Evolutionary conservation across 192 early-diverging fungal genomes (phyloP).

Genomic region (Glomus cerebriforme): DNA sequence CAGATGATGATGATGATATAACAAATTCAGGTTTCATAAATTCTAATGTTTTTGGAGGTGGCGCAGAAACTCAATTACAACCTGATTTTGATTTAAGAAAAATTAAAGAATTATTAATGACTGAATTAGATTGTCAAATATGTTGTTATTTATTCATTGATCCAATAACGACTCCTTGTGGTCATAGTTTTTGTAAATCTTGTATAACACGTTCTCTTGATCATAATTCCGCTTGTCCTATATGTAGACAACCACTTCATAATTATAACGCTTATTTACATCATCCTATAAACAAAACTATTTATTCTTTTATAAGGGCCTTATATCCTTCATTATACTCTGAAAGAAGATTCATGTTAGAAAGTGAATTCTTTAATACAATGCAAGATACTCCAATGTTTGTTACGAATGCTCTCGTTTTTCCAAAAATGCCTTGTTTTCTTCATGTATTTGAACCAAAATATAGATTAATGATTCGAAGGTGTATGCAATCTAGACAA

Average conservation of each 20-base stretch:
- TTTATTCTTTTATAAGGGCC: constrained; percentile 4
- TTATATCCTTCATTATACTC: constrained; percentile 1
- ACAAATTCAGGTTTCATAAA: not conserved
- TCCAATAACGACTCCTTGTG: constrained; percentile 67
- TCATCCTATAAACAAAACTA: constrained; percentile 42
- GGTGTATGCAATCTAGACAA: constrained; percentile 45
- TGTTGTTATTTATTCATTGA: constrained; percentile 54
- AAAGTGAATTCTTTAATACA: constrained; percentile 39
- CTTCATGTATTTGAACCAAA: constrained; percentile 68
- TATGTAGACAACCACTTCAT: constrained; percentile 46
- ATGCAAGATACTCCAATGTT: constrained; percentile 58
- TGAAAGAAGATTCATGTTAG: constrained; percentile 27
- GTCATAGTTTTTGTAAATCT: constrained; percentile 64
- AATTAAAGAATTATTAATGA: constrained; percentile 10
- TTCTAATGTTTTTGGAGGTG: not conserved
- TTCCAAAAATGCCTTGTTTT: constrained; percentile 60
- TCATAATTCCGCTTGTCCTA: constrained; percentile 48
- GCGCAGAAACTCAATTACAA: no score
- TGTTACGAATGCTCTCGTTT: constrained; percentile 51
- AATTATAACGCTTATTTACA: constrained; percentile 37
- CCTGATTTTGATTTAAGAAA: not conserved
- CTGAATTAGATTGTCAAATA: constrained; percentile 65
- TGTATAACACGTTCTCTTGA: constrained; percentile 63
- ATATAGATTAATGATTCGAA: constrained; percentile 62
- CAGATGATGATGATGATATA: no score